Evolutionary conservation across 345 rosid species (phyloP).

Genomic region (Jatropha curcas): DNA sequence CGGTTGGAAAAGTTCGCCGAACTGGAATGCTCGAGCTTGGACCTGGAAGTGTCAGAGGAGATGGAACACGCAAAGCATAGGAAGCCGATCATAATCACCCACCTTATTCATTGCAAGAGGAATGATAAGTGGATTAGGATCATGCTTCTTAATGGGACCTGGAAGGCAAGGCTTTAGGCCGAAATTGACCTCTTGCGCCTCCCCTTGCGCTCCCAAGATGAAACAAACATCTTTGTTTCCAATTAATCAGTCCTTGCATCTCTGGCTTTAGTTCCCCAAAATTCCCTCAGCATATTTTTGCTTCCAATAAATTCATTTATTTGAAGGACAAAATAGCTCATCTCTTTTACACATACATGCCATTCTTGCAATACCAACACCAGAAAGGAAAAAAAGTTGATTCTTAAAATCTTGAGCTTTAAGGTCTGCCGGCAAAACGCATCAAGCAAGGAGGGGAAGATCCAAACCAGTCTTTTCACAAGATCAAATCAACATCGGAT

Average conservation of each 20-base stretch:
- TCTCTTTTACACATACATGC: slow-evolving; percentile 25
- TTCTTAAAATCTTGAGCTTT: slow-evolving; percentile 65
- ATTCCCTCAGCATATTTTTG: slow-evolving; percentile 29
- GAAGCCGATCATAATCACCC: too few species aligned
- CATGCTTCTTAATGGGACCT: too few species aligned
- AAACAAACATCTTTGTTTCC: slow-evolving; percentile 53
- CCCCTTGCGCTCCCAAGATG: slow-evolving; percentile 36
- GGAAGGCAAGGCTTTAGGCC: too few species aligned
- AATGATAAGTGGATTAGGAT: too few species aligned
- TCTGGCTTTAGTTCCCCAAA: slow-evolving; percentile 4
- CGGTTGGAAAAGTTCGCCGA: too few species aligned
- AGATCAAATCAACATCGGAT: slow-evolving; percentile 58
- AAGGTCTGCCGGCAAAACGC: slow-evolving; percentile 62
- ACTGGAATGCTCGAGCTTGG: too few species aligned
- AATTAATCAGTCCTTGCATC: slow-evolving; percentile 2
- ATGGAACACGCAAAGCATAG: too few species aligned
- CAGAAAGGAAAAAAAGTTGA: slow-evolving; percentile 56
- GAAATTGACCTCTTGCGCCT: slow-evolving; percentile 21
- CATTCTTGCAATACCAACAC: slow-evolving; percentile 41
- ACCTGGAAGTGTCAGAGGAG: too few species aligned
- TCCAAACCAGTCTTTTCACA: slow-evolving; percentile 52
- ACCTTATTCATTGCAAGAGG: too few species aligned
- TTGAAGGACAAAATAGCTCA: slow-evolving; percentile 20
- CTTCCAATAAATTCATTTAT: slow-evolving; percentile 30
- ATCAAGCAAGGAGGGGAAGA: slow-evolving; percentile 59